phyloP scores from a whole-genome alignment of 225 moss, liverwort and hornwort genomes.

The Rhytidiadelphus loreus region DNA sequence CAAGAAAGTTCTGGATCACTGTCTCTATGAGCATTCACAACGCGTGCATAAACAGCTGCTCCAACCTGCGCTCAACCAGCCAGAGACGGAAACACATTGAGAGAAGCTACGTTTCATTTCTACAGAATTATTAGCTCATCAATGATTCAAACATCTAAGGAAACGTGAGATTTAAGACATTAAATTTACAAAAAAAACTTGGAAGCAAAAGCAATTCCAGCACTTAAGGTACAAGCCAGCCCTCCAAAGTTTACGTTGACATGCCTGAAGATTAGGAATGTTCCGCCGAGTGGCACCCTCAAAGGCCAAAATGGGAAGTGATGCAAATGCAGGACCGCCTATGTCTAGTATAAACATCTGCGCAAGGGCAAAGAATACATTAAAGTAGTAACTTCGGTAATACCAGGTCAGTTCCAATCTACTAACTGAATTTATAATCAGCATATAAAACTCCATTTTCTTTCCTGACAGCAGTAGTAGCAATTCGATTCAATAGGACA shows the following conservation, averaged over 20 bases:
- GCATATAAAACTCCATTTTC: background rate
- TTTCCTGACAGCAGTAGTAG: background rate
- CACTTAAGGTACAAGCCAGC: background rate
- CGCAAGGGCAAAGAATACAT: background rate
- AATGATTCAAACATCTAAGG: background rate
- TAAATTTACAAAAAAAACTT: too few species aligned
- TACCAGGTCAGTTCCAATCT: background rate
- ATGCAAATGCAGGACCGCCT: constrained; percentile 59
- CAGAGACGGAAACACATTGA: background rate
- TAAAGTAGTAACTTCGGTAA: background rate
- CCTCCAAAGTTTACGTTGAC: constrained; percentile 7
- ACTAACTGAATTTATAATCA: background rate
- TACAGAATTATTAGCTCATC: background rate
- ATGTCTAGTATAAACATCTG: constrained; percentile 80
- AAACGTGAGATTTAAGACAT: background rate
- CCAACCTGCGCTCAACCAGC: constrained; percentile 49
- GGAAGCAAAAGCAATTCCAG: background rate
- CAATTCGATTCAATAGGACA: background rate
- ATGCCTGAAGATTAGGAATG: constrained; percentile 93
- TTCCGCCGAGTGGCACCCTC: constrained; percentile 94
- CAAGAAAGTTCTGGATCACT: constrained; percentile 79
- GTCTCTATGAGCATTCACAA: constrained; percentile 84
- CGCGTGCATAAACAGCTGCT: constrained; percentile 79
- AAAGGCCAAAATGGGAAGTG: constrained; percentile 71
- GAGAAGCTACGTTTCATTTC: background rate